Evolutionary conservation across 257 asterid species (phyloP).

Genomic region (Ilex aquifolium): DNA sequence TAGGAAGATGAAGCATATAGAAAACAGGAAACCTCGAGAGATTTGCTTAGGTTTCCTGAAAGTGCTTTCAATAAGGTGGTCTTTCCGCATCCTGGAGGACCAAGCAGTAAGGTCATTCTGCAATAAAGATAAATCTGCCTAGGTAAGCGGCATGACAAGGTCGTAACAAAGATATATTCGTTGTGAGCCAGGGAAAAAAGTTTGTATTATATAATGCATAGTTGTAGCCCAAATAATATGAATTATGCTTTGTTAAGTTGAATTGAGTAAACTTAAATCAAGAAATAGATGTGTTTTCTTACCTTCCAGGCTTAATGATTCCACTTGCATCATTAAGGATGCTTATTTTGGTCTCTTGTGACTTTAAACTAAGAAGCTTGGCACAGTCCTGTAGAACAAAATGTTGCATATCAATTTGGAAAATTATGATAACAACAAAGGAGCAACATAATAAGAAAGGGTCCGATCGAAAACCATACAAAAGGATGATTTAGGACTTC

Average conservation of each 20-base stretch:
- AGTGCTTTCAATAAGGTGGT: conserved; percentile 66
- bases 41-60: conserved; percentile 53
- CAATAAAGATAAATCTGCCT: conserved; percentile 8
- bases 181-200: no score
- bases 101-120: conserved; percentile 66
- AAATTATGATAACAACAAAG: neutral
- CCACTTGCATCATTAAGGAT: conserved; percentile 50
- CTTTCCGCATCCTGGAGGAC: conserved; percentile 79
- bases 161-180: no score
- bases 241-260: neutral
- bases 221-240: neutral
- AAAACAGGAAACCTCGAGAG: conserved; percentile 41
- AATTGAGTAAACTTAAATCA: neutral
- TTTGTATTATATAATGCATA: no score
- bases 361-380: conserved; percentile 46
- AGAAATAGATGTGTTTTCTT: neutral
- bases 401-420: neutral
- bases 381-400: conserved; percentile 34
- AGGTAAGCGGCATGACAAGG: neutral
- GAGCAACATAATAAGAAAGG: no score
- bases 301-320: conserved; percentile 66
- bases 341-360: conserved; percentile 37
- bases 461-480: no score
- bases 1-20: neutral
- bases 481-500: no score